Conservation (phyloP, 306 rosid species). For the Echinosophora koreensis region DNA sequence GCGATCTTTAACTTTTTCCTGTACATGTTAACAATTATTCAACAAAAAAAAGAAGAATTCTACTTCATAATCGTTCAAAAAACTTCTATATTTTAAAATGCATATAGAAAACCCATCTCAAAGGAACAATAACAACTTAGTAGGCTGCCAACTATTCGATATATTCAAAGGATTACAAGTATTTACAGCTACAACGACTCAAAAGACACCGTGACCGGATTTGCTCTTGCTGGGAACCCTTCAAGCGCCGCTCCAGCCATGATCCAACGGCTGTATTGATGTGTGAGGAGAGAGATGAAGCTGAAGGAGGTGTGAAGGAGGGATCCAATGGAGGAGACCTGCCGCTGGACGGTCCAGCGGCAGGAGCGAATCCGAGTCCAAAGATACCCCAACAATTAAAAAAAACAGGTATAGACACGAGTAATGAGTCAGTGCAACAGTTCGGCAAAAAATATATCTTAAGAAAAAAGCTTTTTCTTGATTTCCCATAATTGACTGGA, state of each 20-base stretch:
- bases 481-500: constrained; percentile 50
- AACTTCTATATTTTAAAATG: background rate
- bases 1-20: background rate
- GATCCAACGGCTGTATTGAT: no score
- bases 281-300: no score
- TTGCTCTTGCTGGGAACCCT: no score
- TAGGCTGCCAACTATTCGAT: background rate
- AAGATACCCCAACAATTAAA: no score
- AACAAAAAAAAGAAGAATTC: no score
- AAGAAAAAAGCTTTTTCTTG: constrained; percentile 46
- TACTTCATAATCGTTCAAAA: background rate
- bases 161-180: background rate
- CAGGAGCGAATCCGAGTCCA: no score
- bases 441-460: constrained; percentile 5
- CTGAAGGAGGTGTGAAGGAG: no score
- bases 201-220: background rate
- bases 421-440: constrained; percentile 35
- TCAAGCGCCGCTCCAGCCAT: no score
- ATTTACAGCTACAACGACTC: background rate
- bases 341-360: no score
- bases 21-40: no score
- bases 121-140: background rate
- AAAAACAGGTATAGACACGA: background rate
- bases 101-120: background rate
- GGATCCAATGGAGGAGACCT: no score